Base-by-base conservation (phyloP, 176 grass and related monocot genomes). In the Ensete glaucum region DNA sequence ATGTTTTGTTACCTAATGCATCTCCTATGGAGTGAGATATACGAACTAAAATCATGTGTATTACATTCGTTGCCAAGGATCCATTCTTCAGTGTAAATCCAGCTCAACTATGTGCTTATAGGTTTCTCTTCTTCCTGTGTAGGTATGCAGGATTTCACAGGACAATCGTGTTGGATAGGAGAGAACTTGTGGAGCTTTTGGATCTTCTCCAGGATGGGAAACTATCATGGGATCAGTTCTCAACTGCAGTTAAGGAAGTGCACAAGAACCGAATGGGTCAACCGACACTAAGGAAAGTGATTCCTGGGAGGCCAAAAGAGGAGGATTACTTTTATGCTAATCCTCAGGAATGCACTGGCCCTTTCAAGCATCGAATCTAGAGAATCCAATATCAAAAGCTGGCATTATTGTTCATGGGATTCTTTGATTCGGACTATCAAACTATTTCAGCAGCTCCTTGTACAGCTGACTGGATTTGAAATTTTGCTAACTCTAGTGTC, bases 241-340 rank as follows among this genome's bases (percentile, higher is more conserved):
- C 84, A 53, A 67, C 64, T 73, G 83, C 95, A 68, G 83, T 99
- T 27, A 89, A 85, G 75, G 88, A 89, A 67, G 74, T 94, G 73
- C 88, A 99, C 48, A 85, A 82, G 76, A 79, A 82, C 16, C 85
- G 84, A 84, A 99, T 91, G 88, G 89, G 95, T 71, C 86, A 94
- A 50, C 95, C 88, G 11, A 87, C 76, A 58, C 79, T 70, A 82
- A 89, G 95, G 75, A 83, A 52, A 68, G 76, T 85, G 59, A 70
- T 99, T 43, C 64, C 75, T 0, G 88, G 88, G 50, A 84, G 81
- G 19, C 88, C 95, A n/a, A 99, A 99, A 82, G 95, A 99, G 81
- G 90, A 99, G 79, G 95, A 99, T 16, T 94, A 94, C 86, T 91
- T 94, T 74, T 99, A 99, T 84, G 88, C 95, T 73, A 99, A 99